Evolutionary conservation across 2,329 filamentous ascomycete genomes (phyloP).

Genomic region (Phialemoniopsis sp.): DNA sequence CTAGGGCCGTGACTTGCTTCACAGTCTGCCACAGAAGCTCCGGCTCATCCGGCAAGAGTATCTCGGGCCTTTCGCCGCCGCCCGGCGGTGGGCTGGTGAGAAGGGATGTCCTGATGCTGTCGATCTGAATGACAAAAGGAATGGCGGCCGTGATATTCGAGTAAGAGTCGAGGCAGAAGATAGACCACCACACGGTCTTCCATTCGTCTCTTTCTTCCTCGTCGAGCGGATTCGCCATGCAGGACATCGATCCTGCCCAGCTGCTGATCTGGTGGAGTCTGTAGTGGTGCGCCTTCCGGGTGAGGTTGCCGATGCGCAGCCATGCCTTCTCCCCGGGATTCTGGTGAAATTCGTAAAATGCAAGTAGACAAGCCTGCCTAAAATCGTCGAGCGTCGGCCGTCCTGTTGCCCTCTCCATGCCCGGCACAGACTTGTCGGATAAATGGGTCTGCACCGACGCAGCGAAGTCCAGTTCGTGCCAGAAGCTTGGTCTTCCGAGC

Average conservation of each 20-base stretch:
- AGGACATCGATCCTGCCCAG: too few relatives aligned
- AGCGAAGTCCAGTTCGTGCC: too few relatives aligned
- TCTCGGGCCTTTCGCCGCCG: background rate
- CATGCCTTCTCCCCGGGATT: constrained; percentile 24
- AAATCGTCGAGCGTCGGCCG: constrained; percentile 19
- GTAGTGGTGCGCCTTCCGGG: constrained; percentile 24
- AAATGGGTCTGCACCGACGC: too few relatives aligned
- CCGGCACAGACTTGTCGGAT: too few relatives aligned
- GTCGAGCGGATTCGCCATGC: constrained; percentile 2
- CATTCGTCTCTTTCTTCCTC: constrained; percentile 27
- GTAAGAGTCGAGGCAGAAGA: constrained; percentile 28
- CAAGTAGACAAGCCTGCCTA: constrained; percentile 24
- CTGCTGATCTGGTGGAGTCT: constrained; percentile 22
- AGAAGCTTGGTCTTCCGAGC: too few relatives aligned
- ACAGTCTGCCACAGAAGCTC: too few relatives aligned
- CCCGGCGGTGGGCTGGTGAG: constrained; percentile 12
- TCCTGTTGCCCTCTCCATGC: background rate
- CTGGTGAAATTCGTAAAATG: constrained; percentile 30
- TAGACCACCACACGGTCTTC: constrained; percentile 27
- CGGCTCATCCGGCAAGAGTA: too few relatives aligned
- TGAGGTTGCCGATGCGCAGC: constrained; percentile 23
- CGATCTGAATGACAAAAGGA: constrained; percentile 19
- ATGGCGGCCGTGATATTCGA: constrained; percentile 23
- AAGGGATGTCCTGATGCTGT: constrained; percentile 21
- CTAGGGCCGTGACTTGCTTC: constrained; percentile 8